Conservation (phyloP, 176 grass and related monocot genomes). For the Ensete glaucum region DNA sequence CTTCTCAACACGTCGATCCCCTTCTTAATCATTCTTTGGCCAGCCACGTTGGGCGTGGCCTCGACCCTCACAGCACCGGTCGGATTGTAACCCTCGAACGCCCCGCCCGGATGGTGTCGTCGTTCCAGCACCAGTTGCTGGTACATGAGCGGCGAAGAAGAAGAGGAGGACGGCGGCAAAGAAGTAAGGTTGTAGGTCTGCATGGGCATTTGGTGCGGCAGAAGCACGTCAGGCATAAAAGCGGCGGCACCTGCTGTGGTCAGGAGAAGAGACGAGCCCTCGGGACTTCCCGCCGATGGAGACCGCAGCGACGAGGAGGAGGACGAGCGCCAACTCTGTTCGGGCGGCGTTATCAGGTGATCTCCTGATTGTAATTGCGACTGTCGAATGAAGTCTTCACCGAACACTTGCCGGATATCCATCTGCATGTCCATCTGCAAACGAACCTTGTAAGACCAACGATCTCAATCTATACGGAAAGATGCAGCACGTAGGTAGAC, state of each 20-base stretch:
- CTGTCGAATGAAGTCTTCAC: slow-evolving; percentile 50
- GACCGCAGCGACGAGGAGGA: background rate
- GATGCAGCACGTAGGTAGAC: too few species aligned
- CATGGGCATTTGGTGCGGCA: background rate
- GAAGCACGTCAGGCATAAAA: background rate
- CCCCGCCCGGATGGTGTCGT: background rate
- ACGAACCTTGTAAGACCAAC: background rate
- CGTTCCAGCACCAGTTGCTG: background rate
- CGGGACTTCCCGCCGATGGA: background rate
- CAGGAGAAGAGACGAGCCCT: background rate
- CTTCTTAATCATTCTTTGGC: slow-evolving; percentile 9
- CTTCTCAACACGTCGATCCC: background rate
- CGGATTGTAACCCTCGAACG: background rate
- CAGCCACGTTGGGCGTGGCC: background rate
- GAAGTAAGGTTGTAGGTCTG: background rate
- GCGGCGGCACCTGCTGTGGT: background rate
- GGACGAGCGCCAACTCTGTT: background rate
- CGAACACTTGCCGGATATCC: slow-evolving; percentile 56
- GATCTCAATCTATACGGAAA: too few species aligned
- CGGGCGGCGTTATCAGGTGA: slow-evolving; percentile 13
- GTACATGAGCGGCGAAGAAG: background rate
- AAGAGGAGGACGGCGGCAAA: background rate
- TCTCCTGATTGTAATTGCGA: slow-evolving; percentile 37
- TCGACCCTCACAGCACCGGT: background rate
- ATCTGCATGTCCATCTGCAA: slow-evolving; percentile 17